Percentiles rank a stretch among this genome's conserved stretches.
phyloP scores from a whole-genome alignment of 495 filamentous ascomycete species.

The Penicillium maclennaniae region DNA sequence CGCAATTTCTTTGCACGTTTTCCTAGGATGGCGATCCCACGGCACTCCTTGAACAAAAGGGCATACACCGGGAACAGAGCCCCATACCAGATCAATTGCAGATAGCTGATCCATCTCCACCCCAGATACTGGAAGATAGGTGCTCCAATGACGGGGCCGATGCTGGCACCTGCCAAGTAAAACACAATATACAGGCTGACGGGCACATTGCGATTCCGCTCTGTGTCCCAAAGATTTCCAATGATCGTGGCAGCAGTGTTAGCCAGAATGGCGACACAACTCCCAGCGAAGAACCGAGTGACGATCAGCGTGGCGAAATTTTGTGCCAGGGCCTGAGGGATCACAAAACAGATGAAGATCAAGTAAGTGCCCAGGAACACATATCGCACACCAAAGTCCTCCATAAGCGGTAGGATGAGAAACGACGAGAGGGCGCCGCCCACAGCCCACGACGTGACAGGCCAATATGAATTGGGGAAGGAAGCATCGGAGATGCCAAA shows the following conservation, averaged over 20 bases:
- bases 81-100: constrained; percentile 45
- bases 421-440: constrained; percentile 47
- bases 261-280: constrained; percentile 41
- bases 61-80: constrained; percentile 36
- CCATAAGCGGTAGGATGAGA: constrained; percentile 49
- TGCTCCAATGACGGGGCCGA: constrained; percentile 48
- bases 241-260: constrained; percentile 46
- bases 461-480: constrained; percentile 53
- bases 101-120: constrained; percentile 50
- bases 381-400: constrained; percentile 46
- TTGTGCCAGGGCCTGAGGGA: constrained; percentile 46
- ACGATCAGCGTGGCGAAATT: constrained; percentile 50
- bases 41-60: constrained; percentile 41
- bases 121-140: constrained; percentile 35
- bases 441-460: constrained; percentile 46
- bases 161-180: constrained; percentile 39
- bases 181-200: constrained; percentile 43
- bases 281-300: constrained; percentile 46
- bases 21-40: constrained; percentile 38
- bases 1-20: constrained; percentile 31
- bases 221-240: constrained; percentile 46
- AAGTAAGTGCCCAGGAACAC: constrained; percentile 45
- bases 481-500: constrained; percentile 43
- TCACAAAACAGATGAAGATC: constrained; percentile 41
- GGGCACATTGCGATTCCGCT: constrained; percentile 38